Percentiles rank a stretch among this genome's conserved stretches.
phyloP scores from a whole-genome alignment of 305 asterid genomes.

The Plantago coronopus region DNA sequence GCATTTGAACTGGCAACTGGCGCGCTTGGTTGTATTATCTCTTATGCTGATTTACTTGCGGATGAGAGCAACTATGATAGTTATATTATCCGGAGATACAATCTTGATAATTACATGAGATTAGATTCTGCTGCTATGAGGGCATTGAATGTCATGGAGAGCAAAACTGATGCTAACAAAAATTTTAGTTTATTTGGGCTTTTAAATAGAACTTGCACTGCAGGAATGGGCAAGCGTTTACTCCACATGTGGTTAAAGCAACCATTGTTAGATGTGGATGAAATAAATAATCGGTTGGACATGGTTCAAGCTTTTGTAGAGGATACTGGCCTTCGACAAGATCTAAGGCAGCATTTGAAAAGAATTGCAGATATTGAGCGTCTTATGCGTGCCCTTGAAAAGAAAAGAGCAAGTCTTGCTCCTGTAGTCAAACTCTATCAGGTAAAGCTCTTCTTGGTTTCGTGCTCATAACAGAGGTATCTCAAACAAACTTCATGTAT shows the following conservation, averaged over 20 bases:
- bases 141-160: conserved; percentile 97
- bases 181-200: conserved; percentile 95
- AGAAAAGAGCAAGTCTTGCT: conserved; percentile 64
- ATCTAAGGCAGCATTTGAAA: conserved; percentile 87
- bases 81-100: conserved; percentile 57
- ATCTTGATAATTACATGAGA: conserved; percentile 89
- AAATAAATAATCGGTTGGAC: conserved; percentile 78
- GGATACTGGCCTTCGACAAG: conserved; percentile 78
- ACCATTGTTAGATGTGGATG: conserved; percentile 73
- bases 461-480: conserved; percentile 15
- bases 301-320: conserved; percentile 91
- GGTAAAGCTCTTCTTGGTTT: conserved; percentile 39
- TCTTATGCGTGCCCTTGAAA: conserved; percentile 66
- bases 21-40: conserved; percentile 70
- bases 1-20: conserved; percentile 77
- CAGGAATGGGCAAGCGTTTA: conserved; percentile 96
- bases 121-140: conserved; percentile 98
- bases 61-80: conserved; percentile 90
- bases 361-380: conserved; percentile 93
- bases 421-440: conserved; percentile 97
- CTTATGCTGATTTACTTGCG: conserved; percentile 77
- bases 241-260: conserved; percentile 95
- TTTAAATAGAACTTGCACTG: conserved; percentile 90
- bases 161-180: conserved; percentile 94
- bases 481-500: not conserved